A percentile compares a stretch with the other conserved stretches of the same genome.
Evolutionary conservation across 768 basidiomycete genomes (phyloP).

Genomic region (Suillus occidentalis): DNA sequence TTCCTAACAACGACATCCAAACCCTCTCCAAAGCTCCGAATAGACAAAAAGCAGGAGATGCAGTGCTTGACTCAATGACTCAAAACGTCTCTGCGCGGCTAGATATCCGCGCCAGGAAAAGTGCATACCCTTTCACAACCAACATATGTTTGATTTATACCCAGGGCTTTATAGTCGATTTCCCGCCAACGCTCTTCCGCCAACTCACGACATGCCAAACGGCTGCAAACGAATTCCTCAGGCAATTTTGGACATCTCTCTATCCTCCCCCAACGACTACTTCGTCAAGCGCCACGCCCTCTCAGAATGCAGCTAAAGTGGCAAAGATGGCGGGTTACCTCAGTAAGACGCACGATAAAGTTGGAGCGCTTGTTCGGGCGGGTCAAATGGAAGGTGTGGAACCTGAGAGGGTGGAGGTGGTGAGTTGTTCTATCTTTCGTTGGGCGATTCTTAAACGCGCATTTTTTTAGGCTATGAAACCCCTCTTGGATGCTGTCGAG

Average conservation of each 20-base stretch:
- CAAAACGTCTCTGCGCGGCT: constrained; percentile 73
- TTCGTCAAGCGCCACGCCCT: constrained; percentile 50
- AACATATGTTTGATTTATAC: background rate
- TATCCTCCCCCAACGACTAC: constrained; percentile 68
- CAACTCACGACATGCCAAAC: constrained; percentile 91
- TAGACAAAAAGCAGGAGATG: constrained; percentile 69
- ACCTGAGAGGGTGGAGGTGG: constrained; percentile 58
- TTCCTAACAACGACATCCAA: background rate
- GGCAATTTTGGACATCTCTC: constrained; percentile 92
- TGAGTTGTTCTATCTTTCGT: constrained; percentile 36
- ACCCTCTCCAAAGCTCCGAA: constrained; percentile 48
- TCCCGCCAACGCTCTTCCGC: constrained; percentile 75
- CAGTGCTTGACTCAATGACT: constrained; percentile 73
- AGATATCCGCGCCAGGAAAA: constrained; percentile 63
- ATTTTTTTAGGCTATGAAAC: constrained; percentile 66
- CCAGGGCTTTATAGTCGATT: constrained; percentile 52
- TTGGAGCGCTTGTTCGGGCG: constrained; percentile 68
- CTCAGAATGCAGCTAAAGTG: constrained; percentile 75
- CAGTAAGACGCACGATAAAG: constrained; percentile 76
- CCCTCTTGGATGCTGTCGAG: constrained; percentile 68
- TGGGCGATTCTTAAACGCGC: background rate
- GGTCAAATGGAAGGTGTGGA: constrained; percentile 66
- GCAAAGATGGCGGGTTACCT: constrained; percentile 89
- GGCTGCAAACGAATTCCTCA: constrained; percentile 91
- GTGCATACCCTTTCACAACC: constrained; percentile 38